These are phyloP conservation scores for Setomelanomma holmii DNA, from an alignment of 2,329 filamentous ascomycete genomes.

Conservation along the genomic window DNA sequence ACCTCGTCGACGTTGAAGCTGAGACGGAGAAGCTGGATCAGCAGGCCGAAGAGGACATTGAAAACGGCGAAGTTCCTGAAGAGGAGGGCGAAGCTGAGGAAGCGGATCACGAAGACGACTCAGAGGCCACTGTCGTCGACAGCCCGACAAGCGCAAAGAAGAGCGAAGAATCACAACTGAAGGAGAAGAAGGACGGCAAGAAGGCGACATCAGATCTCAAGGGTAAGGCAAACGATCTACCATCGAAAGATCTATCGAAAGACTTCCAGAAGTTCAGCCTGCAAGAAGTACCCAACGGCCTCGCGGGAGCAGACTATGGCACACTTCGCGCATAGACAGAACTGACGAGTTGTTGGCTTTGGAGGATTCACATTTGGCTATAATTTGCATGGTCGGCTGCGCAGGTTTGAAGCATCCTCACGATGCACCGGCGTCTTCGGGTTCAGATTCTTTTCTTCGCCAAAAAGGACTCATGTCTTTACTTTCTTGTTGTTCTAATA, in stretches of 20 bases:
- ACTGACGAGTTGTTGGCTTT: constrained; percentile 2
- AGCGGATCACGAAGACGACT: constrained; percentile 17
- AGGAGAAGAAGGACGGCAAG: constrained; percentile 6
- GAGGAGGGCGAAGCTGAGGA: constrained; percentile 38
- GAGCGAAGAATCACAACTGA: constrained; percentile 1
- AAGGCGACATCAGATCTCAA: constrained; percentile 1
- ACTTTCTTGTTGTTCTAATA: neutral
- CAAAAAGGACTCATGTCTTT: neutral
- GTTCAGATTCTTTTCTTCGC: neutral
- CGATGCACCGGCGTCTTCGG: neutral
- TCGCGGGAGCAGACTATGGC: constrained; percentile 38
- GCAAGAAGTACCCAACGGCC: constrained; percentile 37
- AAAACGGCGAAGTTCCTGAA: constrained; percentile 35
- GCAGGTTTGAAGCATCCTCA: neutral
- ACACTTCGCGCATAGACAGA: constrained; percentile 22
- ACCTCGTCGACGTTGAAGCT: constrained; percentile 41
- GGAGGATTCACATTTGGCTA: constrained; percentile 11
- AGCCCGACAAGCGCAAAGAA: constrained; percentile 18
- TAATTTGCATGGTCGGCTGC: constrained; percentile 15
- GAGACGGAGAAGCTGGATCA: constrained; percentile 48
- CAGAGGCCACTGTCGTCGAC: constrained; percentile 31
- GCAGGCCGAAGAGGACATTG: constrained; percentile 35
- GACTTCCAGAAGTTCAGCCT: constrained; percentile 38
- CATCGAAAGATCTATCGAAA: constrained; percentile 24
- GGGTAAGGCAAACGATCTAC: constrained; percentile 28